Evolutionary conservation across 73 alveolate genomes (phyloP).

Genomic region (Paramecium caudatum): DNA sequence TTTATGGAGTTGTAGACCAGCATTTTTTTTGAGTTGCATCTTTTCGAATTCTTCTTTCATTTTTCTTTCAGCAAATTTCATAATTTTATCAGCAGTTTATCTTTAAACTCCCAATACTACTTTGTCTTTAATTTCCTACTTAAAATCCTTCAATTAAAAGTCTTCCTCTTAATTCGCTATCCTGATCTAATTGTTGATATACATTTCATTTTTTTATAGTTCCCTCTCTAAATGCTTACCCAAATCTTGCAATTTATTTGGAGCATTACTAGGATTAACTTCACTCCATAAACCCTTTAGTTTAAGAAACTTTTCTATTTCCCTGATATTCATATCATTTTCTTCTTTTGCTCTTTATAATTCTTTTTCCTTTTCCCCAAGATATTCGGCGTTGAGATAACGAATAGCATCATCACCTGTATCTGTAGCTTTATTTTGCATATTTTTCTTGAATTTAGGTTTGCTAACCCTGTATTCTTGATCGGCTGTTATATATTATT

Average conservation of each 20-base stretch:
- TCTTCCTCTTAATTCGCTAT: conserved; percentile 10
- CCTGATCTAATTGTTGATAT: conserved; percentile 23
- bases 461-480: background rate
- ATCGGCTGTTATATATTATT: conserved; percentile 10
- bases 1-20: conserved; percentile 22
- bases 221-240: conserved; percentile 32
- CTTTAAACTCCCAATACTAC: conserved; percentile 5
- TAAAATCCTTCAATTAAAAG: background rate
- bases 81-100: conserved; percentile 49
- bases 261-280: conserved; percentile 55
- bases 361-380: conserved; percentile 47
- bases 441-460: background rate
- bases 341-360: background rate
- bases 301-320: conserved; percentile 37
- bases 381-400: background rate
- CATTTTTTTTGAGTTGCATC: background rate
- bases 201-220: conserved; percentile 18
- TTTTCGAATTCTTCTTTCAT: conserved; percentile 51
- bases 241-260: background rate
- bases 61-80: conserved; percentile 40
- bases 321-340: conserved; percentile 36
- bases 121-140: conserved; percentile 27
- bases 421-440: conserved; percentile 50
- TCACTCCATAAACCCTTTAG: conserved; percentile 61
- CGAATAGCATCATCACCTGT: conserved; percentile 57